phyloP scores from a whole-genome alignment of 257 asterid species.

The Solanum ossicruentum region DNA sequence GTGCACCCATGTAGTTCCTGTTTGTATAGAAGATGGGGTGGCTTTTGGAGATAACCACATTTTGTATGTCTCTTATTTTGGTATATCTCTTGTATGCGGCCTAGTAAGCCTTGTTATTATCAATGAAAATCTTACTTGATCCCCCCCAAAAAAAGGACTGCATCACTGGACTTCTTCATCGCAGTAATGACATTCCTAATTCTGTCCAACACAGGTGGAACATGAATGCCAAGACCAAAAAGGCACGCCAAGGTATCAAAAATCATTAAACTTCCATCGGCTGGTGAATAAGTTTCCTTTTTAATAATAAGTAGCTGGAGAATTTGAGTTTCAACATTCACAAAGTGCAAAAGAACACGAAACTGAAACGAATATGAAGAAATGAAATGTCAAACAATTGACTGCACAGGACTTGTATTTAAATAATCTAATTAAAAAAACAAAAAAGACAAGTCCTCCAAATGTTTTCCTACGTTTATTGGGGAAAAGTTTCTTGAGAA shows the following conservation, averaged over 20 bases:
- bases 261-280: background rate
- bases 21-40: background rate
- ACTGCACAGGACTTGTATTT: background rate
- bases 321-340: background rate
- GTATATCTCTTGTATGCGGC: background rate
- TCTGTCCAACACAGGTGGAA: background rate
- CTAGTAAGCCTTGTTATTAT: background rate
- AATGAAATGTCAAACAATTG: background rate
- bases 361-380: background rate
- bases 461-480: background rate
- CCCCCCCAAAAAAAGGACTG: background rate
- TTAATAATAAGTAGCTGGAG: background rate
- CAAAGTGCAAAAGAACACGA: background rate
- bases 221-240: background rate
- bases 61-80: background rate
- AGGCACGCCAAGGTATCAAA: background rate
- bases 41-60: background rate
- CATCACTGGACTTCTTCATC: background rate
- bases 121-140: background rate
- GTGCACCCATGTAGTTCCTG: background rate
- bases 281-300: background rate
- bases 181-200: background rate
- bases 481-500: background rate
- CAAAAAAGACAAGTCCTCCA: background rate
- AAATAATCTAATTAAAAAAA: background rate